Evolutionary conservation across 2,329 filamentous ascomycete species (phyloP).

Genomic region (Dactylella cylindrospora): DNA sequence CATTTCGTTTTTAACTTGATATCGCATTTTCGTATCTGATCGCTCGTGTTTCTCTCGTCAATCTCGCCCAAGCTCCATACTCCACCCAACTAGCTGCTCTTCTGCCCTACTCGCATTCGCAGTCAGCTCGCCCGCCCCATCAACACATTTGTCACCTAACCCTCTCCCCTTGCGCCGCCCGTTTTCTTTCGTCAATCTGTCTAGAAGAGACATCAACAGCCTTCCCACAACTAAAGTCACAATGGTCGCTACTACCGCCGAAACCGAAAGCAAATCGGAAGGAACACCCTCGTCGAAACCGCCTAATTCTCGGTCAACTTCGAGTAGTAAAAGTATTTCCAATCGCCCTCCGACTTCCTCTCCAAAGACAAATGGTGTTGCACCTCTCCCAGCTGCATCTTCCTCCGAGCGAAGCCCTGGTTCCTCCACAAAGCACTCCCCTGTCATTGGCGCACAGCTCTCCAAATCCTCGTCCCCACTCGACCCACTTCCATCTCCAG

Average conservation of each 20-base stretch:
- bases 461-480: constrained; percentile 36
- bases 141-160: neutral
- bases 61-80: no score
- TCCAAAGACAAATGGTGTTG: constrained; percentile 35
- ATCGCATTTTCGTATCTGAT: no score
- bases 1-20: no score
- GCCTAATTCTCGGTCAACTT: constrained; percentile 42
- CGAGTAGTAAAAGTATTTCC: constrained; percentile 26
- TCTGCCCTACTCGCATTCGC: no score
- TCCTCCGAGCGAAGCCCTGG: constrained; percentile 33
- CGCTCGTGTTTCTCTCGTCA: no score
- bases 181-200: neutral
- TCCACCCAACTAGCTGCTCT: no score
- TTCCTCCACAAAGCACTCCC: constrained; percentile 34
- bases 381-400: constrained; percentile 14
- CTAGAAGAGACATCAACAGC: no score
- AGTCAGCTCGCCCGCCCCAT: neutral
- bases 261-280: constrained; percentile 35
- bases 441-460: constrained; percentile 39
- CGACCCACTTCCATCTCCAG: constrained; percentile 40
- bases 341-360: constrained; percentile 38
- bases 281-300: constrained; percentile 33
- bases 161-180: neutral
- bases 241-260: constrained; percentile 37
- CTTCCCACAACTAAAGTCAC: neutral